Evolutionary conservation across 345 rosid genomes (phyloP).

Genomic region (Populus tremula): DNA sequence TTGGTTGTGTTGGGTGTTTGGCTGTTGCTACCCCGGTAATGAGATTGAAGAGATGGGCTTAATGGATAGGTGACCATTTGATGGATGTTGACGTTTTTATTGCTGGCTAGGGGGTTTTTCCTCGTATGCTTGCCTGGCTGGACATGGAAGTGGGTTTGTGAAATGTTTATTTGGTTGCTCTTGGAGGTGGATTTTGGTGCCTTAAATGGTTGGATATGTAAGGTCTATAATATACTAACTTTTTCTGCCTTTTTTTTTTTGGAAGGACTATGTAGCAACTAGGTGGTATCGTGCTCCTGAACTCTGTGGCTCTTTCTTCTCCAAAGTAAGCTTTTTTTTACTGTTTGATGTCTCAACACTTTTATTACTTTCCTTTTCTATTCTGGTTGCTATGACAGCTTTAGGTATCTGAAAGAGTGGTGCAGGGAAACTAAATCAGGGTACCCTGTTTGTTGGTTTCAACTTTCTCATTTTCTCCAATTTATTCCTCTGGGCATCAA

Average conservation of each 20-base stretch:
- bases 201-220: neutral
- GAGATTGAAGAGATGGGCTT: neutral
- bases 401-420: neutral
- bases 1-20: neutral
- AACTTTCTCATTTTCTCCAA: neutral
- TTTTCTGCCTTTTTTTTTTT: neutral
- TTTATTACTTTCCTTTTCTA: conserved; percentile 2
- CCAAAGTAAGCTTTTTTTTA: conserved; percentile 59
- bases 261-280: conserved; percentile 97
- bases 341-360: neutral
- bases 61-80: neutral
- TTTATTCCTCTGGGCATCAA: neutral
- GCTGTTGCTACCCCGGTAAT: neutral
- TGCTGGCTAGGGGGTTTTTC: neutral
- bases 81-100: neutral
- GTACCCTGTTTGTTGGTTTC: neutral
- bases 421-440: neutral
- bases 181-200: neutral
- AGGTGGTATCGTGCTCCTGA: conserved; percentile 99
- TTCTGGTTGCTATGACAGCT: conserved; percentile 9
- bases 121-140: neutral
- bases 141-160: neutral
- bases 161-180: neutral
- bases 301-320: conserved; percentile 96
- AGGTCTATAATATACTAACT: conserved; percentile 6